Conservation (phyloP, 768 basidiomycete species). For the Auricularia sp. region DNA sequence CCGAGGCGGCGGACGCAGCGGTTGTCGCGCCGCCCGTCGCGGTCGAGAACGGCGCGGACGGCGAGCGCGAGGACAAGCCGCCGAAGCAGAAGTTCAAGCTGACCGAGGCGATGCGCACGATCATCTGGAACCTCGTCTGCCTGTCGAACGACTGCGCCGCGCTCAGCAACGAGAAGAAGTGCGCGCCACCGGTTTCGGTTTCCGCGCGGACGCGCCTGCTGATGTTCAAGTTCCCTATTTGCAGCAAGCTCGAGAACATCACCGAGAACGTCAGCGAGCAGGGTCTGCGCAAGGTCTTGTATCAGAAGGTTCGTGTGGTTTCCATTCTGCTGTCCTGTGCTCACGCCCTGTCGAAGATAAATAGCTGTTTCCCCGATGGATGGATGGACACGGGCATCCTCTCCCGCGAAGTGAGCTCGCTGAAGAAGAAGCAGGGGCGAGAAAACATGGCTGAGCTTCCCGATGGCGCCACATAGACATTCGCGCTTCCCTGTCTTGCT, state of each 20-base stretch:
- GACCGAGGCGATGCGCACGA: conserved; percentile 70
- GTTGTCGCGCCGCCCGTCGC: conserved; percentile 6
- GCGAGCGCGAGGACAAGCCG: conserved; percentile 36
- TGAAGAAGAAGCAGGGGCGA: conserved; percentile 8
- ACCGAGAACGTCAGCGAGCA: conserved; percentile 72
- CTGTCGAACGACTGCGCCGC: conserved; percentile 78
- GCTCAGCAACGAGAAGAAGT: conserved; percentile 27
- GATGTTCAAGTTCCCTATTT: background rate
- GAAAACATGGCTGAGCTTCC: background rate
- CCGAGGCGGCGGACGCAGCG: conserved; percentile 15
- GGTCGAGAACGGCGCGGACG: background rate
- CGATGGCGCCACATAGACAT: background rate
- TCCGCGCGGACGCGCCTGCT: background rate
- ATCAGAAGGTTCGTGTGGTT: conserved; percentile 51
- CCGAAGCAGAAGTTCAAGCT: conserved; percentile 70
- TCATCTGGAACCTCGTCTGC: conserved; percentile 72
- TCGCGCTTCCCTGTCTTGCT: too few species aligned
- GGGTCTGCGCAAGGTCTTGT: conserved; percentile 66
- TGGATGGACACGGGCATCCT: conserved; percentile 85
- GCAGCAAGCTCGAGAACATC: conserved; percentile 49
- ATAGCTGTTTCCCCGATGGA: conserved; percentile 69
- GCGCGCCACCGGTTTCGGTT: conserved; percentile 8
- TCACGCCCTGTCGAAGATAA: conserved; percentile 37
- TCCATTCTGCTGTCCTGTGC: background rate
- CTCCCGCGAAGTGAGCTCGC: conserved; percentile 47